phyloP scores from a whole-genome alignment of 768 basidiomycete species.

The Cystobasidium ongulense region DNA sequence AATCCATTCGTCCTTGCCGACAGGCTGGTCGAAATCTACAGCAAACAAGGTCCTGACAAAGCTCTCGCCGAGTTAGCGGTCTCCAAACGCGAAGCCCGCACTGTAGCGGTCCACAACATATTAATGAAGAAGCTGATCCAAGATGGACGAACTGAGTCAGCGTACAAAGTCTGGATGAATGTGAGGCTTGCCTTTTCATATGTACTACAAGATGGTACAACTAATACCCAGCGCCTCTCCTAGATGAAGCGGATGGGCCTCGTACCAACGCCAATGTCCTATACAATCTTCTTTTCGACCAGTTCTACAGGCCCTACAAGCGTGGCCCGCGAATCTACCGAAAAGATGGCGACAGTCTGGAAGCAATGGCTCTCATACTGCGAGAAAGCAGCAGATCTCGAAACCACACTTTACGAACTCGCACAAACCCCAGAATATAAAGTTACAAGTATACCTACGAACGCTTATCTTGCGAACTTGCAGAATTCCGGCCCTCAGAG shows the following conservation, averaged over 20 bases:
- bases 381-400: background rate
- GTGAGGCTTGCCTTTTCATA: background rate
- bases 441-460: background rate
- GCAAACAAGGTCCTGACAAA: background rate
- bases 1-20: background rate
- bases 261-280: slow-evolving; percentile 6
- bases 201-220: too few relatives aligned
- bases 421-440: background rate
- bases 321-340: background rate
- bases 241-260: slow-evolving; percentile 24
- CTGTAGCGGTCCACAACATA: slow-evolving; percentile 18
- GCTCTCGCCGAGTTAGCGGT: background rate
- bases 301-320: background rate
- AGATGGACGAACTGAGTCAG: background rate
- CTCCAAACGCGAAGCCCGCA: background rate
- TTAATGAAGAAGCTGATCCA: background rate
- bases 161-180: slow-evolving; percentile 23
- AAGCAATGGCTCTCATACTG: slow-evolving; percentile 11
- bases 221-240: background rate
- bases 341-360: background rate
- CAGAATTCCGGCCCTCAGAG: background rate
- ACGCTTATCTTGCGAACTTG: slow-evolving; percentile 13
- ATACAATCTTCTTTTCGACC: slow-evolving; percentile 15
- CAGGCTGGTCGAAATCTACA: background rate
- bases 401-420: background rate